A percentile compares a stretch with the other conserved stretches of the same genome.
phyloP scores from a whole-genome alignment of 192 early-diverging fungal genomes.

The Coemansia sp. region DNA sequence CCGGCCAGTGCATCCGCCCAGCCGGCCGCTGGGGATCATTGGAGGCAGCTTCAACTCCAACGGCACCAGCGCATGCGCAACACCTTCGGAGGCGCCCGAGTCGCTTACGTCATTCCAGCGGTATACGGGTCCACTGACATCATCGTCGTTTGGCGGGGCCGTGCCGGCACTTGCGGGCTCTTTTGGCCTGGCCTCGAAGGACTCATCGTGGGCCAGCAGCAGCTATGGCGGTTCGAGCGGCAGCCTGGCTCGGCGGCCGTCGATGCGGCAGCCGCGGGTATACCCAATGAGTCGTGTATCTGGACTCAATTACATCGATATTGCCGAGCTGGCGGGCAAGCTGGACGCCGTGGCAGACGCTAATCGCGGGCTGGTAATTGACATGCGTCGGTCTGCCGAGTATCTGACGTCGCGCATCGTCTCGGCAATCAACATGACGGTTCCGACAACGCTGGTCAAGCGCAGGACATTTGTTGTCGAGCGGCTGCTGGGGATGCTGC shows the following conservation, averaged over 20 bases:
- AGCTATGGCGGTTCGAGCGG: constrained; percentile 2
- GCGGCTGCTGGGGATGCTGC: constrained; percentile 56
- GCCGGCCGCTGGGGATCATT: constrained; percentile 1
- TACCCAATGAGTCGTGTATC: constrained; percentile 5
- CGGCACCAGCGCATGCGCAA: not conserved
- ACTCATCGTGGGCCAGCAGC: not conserved
- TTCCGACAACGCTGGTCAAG: constrained; percentile 71
- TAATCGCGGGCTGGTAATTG: constrained; percentile 55
- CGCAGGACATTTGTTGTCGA: constrained; percentile 61
- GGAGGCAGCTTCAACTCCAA: not conserved
- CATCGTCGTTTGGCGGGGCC: not conserved
- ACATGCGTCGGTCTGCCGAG: constrained; percentile 64
- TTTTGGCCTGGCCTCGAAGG: not conserved
- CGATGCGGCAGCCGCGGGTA: constrained; percentile 2
- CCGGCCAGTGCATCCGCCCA: not conserved
- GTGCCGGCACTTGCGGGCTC: not conserved
- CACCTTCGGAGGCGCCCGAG: constrained; percentile 7
- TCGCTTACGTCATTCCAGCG: constrained; percentile 17
- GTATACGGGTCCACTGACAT: not conserved
- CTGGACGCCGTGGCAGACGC: not conserved
- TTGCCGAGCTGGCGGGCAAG: constrained; percentile 10
- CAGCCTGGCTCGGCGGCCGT: constrained; percentile 12
- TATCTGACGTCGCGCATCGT: constrained; percentile 54
- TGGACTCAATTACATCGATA: constrained; percentile 19
- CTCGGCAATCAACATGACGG: constrained; percentile 61